Evolutionary conservation across 306 rosid species (phyloP), one percentile per base, ranked within the genome.

Genomic region (Fagus sylvatica): DNA sequence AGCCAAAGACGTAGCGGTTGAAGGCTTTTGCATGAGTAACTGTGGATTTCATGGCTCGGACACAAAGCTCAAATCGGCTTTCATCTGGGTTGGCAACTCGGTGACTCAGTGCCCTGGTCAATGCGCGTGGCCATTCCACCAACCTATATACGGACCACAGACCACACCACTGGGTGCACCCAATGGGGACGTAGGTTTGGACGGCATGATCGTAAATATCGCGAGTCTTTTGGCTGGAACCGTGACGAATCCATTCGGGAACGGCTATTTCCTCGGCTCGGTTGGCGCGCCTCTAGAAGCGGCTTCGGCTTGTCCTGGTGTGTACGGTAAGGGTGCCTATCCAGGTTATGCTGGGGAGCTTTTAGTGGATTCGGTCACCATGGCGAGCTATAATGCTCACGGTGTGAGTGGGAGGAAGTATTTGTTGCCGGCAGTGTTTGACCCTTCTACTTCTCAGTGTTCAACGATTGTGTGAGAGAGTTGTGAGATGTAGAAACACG

Each of bases 81-180:
- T 56, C 71, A 60, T 79, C 13, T 85, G 84, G 84, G 82, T 78
- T 22, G 86, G 82, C 2, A 82, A 82, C 78, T 82, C 89, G 56
- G 84, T 10, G 67, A 68, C 39, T 62, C 86, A 82, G 68, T 85
- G 86, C 55, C 84, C 82, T 12, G 80, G 88, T 68, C 69, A 85
- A 39, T 85, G 88, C 70, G 81, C 79, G 7, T 81, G 88, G 83
- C 85, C 87, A 0, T 74, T 85, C 72, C 88, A 81, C 75, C 75
- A 81, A 19, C 85, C 85, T 73, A 71, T 76, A 5, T 85, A 79
- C 82, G 84, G 84, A 19, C 89, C 84, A 30, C 84, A 85, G 71
- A 85, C 82, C 13, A 5, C 79, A 6, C 75, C 84, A 5, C 72
- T 85, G 8, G 62, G 36, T 30, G 80, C 84, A 42, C 86, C 89